Conservation (phyloP, 331 rosid species). For the Rosa hybrid region DNA sequence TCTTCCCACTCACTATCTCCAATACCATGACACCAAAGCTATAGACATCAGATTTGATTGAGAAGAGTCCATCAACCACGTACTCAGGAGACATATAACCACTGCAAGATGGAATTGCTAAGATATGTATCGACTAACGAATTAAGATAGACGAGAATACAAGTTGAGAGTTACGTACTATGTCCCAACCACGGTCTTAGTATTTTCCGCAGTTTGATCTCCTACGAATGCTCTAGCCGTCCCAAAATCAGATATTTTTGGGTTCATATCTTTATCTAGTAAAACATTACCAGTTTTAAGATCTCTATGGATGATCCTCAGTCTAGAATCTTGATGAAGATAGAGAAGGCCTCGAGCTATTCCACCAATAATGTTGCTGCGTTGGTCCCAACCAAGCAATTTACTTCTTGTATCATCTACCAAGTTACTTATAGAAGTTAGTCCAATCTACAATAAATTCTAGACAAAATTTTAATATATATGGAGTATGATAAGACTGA, state of each 20-base stretch:
- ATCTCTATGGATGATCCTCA: constrained; percentile 16
- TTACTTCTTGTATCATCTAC: neutral
- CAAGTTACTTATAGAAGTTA: neutral
- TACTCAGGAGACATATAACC: neutral
- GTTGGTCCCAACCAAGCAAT: constrained; percentile 5
- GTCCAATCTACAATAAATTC: neutral
- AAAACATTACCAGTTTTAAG: constrained; percentile 16
- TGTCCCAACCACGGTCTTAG: constrained; percentile 21
- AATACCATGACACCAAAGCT: neutral
- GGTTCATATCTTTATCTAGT: constrained; percentile 21
- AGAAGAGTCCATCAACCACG: neutral
- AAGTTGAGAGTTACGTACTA: constrained; percentile 3
- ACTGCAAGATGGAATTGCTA: neutral
- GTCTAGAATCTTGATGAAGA: constrained; percentile 17
- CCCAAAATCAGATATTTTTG: constrained; percentile 23
- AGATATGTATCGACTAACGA: neutral
- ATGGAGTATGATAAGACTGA: neutral
- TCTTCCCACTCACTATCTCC: neutral
- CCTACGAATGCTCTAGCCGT: constrained; percentile 12
- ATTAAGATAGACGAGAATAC: neutral
- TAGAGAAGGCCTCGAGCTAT: constrained; percentile 24
- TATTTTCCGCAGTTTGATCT: constrained; percentile 15
- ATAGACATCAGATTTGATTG: neutral
- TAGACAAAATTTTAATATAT: neutral
- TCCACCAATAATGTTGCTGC: constrained; percentile 15